These are phyloP conservation scores for Drechslerella stenobrocha DNA, from an alignment of 2,329 filamentous ascomycete species.

Conservation along the genomic window DNA sequence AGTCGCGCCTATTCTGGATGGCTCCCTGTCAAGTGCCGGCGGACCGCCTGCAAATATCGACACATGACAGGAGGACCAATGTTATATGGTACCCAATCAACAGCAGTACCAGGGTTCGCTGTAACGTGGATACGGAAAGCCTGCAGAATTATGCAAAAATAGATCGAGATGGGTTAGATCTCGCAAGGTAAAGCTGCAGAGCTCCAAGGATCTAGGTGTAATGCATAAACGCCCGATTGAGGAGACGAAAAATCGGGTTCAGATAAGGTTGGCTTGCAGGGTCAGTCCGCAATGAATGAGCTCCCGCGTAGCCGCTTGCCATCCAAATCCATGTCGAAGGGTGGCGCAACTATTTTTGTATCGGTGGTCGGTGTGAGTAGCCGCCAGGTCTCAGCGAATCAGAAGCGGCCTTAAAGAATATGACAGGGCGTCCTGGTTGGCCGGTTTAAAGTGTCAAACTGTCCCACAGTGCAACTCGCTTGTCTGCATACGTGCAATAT, in stretches of 20 bases:
- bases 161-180: neutral
- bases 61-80: neutral
- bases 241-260: neutral
- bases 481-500: too few species aligned
- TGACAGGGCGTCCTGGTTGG: too few species aligned
- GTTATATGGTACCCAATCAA: constrained; percentile 1
- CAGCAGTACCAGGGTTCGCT: neutral
- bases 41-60: neutral
- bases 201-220: neutral
- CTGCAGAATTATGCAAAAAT: neutral
- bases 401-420: neutral
- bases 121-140: neutral
- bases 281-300: too few species aligned
- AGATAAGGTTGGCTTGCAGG: constrained; percentile 4
- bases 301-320: neutral
- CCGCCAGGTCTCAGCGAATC: neutral
- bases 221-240: neutral
- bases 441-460: too few species aligned
- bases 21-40: neutral
- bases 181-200: neutral
- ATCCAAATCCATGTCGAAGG: neutral
- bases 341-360: neutral
- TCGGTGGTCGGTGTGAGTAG: neutral
- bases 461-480: neutral
- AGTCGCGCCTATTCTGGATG: too few species aligned